Evolutionary conservation across 1,139 yeast genomes (phyloP).

Genomic region (Hanseniaspora sp.): DNA sequence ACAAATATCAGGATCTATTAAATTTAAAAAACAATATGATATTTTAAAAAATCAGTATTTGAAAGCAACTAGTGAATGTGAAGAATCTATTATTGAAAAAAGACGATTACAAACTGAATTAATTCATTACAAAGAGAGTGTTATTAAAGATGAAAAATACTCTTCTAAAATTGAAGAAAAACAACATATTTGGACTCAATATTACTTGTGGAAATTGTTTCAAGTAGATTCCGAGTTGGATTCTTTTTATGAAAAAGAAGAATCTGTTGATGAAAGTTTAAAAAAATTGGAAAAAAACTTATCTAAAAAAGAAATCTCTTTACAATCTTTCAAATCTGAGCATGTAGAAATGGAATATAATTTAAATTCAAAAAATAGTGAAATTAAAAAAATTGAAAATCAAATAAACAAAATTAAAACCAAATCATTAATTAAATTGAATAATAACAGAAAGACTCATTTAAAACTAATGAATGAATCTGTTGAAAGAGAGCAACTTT

Average conservation of each 20-base stretch:
- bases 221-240: conserved; percentile 48
- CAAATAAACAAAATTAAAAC: conserved; percentile 37
- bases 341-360: conserved; percentile 41
- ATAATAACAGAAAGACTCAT: conserved; percentile 32
- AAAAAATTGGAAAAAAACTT: conserved; percentile 28
- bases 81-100: conserved; percentile 57
- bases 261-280: conserved; percentile 29
- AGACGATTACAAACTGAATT: conserved; percentile 67
- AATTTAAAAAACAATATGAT: conserved; percentile 59
- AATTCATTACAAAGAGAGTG: conserved; percentile 68
- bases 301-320: conserved; percentile 25
- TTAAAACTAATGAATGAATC: conserved; percentile 39
- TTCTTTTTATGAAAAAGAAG: conserved; percentile 27
- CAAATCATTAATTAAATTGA: conserved; percentile 49
- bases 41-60: conserved; percentile 53
- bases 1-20: conserved; percentile 71
- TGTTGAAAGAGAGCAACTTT: conserved; percentile 43
- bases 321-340: conserved; percentile 31
- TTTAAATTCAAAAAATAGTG: conserved; percentile 35
- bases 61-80: conserved; percentile 52
- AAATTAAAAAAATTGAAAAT: conserved; percentile 29
- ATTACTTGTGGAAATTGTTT: conserved; percentile 54
- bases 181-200: conserved; percentile 38
- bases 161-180: conserved; percentile 46
- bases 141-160: conserved; percentile 59